A percentile compares a stretch with the other conserved stretches of the same genome.
Evolutionary conservation across 495 filamentous ascomycete species (phyloP).

Genomic region (Copromyces sp.): DNA sequence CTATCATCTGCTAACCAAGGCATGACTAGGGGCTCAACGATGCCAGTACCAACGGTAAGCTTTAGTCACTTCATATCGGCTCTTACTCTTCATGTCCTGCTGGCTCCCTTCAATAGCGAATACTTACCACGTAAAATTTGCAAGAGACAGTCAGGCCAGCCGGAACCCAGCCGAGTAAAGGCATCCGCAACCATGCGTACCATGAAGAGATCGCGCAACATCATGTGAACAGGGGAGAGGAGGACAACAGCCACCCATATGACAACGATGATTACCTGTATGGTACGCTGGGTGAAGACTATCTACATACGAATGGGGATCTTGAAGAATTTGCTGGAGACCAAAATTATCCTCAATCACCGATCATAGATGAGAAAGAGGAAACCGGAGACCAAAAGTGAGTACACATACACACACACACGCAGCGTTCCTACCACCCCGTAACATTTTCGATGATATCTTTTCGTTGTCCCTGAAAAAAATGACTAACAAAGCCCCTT

Average conservation of each 20-base stretch:
- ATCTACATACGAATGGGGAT: neutral
- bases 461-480: neutral
- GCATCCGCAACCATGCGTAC: neutral
- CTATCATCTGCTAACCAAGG: neutral
- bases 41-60: neutral
- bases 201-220: neutral
- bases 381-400: neutral
- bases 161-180: neutral
- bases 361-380: neutral
- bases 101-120: neutral
- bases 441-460: neutral
- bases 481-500: neutral
- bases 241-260: neutral
- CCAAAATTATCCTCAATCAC: neutral
- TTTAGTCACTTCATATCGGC: neutral
- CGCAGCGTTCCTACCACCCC: neutral
- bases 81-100: neutral
- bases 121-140: neutral
- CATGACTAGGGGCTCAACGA: neutral
- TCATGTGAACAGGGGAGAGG: neutral
- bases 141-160: neutral
- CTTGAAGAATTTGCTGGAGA: neutral
- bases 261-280: neutral
- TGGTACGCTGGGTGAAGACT: neutral
- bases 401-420: neutral